phyloP scores from a whole-genome alignment of 2,329 filamentous ascomycete species.

The Aspergillus texensis region DNA sequence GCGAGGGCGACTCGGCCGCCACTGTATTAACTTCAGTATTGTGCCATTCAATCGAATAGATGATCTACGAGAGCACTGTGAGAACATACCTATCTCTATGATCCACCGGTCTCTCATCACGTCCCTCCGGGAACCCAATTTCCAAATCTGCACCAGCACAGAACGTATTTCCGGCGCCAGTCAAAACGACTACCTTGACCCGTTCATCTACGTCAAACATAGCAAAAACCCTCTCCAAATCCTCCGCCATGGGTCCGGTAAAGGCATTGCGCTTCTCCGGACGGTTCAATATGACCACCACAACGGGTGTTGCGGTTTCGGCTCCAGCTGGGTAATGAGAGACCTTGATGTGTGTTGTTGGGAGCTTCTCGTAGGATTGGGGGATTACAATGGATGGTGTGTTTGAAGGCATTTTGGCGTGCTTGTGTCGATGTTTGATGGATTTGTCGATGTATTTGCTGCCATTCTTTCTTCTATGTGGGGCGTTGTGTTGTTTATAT shows the following conservation, averaged over 20 bases:
- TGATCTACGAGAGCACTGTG: too few species aligned
- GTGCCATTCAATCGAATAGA: not conserved
- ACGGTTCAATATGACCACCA: conserved; percentile 56
- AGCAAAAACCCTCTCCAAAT: conserved; percentile 42
- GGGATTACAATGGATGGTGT: conserved; percentile 27
- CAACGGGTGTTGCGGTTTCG: conserved; percentile 50
- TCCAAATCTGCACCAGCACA: conserved; percentile 62
- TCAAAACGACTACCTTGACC: conserved; percentile 59
- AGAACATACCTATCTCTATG: conserved; percentile 57
- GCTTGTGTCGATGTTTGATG: not conserved
- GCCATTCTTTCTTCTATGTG: not conserved
- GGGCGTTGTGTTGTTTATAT: not conserved
- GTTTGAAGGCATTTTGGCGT: conserved; percentile 9
- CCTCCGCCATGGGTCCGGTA: conserved; percentile 53
- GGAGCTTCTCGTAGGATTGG: conserved; percentile 37
- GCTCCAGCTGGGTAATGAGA: conserved; percentile 49
- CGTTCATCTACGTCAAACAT: conserved; percentile 56
- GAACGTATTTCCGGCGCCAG: conserved; percentile 48
- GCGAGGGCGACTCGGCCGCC: conserved; percentile 46
- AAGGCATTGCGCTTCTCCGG: conserved; percentile 63
- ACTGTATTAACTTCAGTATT: conserved; percentile 21
- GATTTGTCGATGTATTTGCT: not conserved
- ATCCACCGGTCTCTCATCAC: conserved; percentile 46
- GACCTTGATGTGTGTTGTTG: conserved; percentile 36
- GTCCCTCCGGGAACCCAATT: conserved; percentile 50